Evolutionary conservation across 495 filamentous ascomycete species (phyloP), one percentile per base, ranked within the genome.

Genomic region (Tuber brumale): DNA sequence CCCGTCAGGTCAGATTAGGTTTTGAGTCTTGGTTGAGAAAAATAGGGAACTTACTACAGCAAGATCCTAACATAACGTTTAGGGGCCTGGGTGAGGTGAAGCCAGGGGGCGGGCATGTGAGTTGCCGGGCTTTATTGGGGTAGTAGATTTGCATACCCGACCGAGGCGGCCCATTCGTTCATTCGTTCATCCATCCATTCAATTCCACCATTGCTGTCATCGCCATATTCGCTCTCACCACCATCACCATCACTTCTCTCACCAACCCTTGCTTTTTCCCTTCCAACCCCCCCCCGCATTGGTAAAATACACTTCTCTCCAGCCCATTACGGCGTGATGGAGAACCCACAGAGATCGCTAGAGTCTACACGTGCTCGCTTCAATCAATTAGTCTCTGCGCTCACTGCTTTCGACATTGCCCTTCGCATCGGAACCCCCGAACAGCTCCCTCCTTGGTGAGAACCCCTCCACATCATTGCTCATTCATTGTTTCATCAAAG

Each of bases 321-420:
- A 39, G 37, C 37, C 37, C 21, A 72, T 70, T 35, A 31, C 70
- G 0, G 8, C 41, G 46, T 39, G 31, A 81, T 81, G 80, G 80
- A 82, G 41, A 81, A 82, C 72, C 80, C 80, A 14, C 76, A 79
- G n/a, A 88, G 87, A 85, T 85, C 86, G 69, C 87, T 91, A 72
- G 90, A 91, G 73, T 87, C 89, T 73, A 88, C 88, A 35, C 88
- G 90, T 37, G 88, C 90, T 76, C 86, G 89, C 48, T 87, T 91
- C 37, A 84, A 85, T 61, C 88, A 89, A 76, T 85, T 91, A 37
- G 88, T 87, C 48, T 87, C 85, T 74, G 87, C 89, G 41, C 85
- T 91, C 31, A 84, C 78, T 75, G 88, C 88, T 6, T 84, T 91
- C 66, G 86, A 88, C 74, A 77, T 82, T 74, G 86, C 87, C 76